Conservation (phyloP, 371 early-diverging fungal genomes). For the Mucor indicus region DNA sequence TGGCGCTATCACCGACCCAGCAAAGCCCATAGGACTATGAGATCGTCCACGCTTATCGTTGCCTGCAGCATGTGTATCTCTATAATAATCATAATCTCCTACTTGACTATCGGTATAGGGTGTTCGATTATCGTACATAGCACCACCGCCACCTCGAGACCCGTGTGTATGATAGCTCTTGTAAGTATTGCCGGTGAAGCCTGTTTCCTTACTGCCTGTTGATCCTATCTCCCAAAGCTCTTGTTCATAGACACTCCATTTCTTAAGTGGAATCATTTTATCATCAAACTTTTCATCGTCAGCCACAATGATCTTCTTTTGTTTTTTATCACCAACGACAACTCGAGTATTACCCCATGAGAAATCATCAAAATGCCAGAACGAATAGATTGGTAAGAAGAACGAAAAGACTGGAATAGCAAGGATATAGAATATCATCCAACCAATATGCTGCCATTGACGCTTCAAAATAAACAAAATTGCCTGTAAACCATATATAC, state of each 20-base stretch:
- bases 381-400: constrained; percentile 75
- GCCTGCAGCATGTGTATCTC: constrained; percentile 36
- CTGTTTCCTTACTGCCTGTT: constrained; percentile 55
- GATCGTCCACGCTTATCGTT: constrained; percentile 23
- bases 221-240: constrained; percentile 76
- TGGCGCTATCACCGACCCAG: constrained; percentile 29
- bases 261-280: constrained; percentile 82
- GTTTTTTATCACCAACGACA: constrained; percentile 70
- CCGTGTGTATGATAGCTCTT: constrained; percentile 33
- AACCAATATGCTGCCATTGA: constrained; percentile 94
- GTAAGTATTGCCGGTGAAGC: constrained; percentile 41
- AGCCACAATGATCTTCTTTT: constrained; percentile 59
- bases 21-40: constrained; percentile 29
- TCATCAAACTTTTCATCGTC: constrained; percentile 84
- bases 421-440: constrained; percentile 93
- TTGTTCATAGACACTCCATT: constrained; percentile 91
- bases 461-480: constrained; percentile 83
- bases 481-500: constrained; percentile 85
- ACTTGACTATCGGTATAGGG: constrained; percentile 51
- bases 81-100: constrained; percentile 50
- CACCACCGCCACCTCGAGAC: constrained; percentile 21
- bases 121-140: constrained; percentile 41
- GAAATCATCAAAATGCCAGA: constrained; percentile 94
- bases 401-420: constrained; percentile 86
- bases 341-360: constrained; percentile 92